These are phyloP conservation scores for Drosera spatulata DNA, from an alignment of 179 eudicot genomes.

Conservation along the genomic window DNA sequence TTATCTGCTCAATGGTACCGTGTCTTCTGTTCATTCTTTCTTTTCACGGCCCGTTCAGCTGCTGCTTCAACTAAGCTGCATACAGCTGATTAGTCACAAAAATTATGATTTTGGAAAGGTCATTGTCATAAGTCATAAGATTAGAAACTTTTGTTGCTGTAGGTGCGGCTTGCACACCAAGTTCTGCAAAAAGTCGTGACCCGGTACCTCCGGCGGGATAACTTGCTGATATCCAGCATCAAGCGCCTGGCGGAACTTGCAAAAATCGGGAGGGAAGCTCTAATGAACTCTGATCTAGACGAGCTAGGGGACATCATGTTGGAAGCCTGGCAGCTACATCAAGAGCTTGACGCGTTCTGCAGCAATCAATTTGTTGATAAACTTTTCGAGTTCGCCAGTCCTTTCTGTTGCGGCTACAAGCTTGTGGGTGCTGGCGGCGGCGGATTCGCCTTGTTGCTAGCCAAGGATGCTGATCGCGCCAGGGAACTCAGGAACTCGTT, in stretches of 20 bases:
- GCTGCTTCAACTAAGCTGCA: slow-evolving; percentile 29
- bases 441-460: slow-evolving; percentile 85
- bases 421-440: slow-evolving; percentile 99
- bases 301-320: slow-evolving; percentile 63
- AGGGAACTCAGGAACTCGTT: slow-evolving; percentile 38
- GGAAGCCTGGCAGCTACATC: slow-evolving; percentile 92
- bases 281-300: slow-evolving; percentile 80
- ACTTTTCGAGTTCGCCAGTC: slow-evolving; percentile 60
- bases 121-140: neutral
- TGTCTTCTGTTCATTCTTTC: too few relatives aligned
- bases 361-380: slow-evolving; percentile 73
- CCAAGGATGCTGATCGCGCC: slow-evolving; percentile 55
- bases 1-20: too few relatives aligned
- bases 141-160: slow-evolving; percentile 6
- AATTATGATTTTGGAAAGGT: neutral
- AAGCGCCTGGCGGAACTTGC: slow-evolving; percentile 92
- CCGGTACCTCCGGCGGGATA: slow-evolving; percentile 79
- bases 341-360: slow-evolving; percentile 85
- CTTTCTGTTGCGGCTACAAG: slow-evolving; percentile 71
- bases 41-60: too few relatives aligned
- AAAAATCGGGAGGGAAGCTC: slow-evolving; percentile 79
- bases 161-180: slow-evolving; percentile 94
- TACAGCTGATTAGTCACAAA: slow-evolving; percentile 70
- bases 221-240: slow-evolving; percentile 80
- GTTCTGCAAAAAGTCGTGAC: slow-evolving; percentile 89